phyloP scores from a whole-genome alignment of 495 filamentous ascomycete species.

The Diplogelasinospora grovesii region DNA sequence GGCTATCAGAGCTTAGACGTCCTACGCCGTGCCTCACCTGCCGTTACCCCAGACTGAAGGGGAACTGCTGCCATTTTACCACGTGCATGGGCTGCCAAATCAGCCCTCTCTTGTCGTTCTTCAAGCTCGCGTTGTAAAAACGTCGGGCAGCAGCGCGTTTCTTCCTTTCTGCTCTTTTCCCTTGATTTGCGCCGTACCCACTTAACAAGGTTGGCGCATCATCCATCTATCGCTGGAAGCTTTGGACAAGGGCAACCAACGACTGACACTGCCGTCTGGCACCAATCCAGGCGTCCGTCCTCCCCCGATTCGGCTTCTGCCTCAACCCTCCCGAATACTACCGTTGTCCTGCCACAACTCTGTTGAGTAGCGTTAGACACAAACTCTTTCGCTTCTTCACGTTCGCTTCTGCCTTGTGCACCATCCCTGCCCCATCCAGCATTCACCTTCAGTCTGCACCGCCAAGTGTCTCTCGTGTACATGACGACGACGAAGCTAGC shows the following conservation, averaged over 20 bases:
- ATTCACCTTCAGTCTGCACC: slow-evolving; percentile 3
- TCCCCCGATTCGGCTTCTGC: slow-evolving; percentile 4
- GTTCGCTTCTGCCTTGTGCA: slow-evolving; percentile 9
- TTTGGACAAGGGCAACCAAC: too few relatives aligned
- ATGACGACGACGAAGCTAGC: slow-evolving; percentile 40
- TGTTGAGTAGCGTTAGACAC: too few relatives aligned
- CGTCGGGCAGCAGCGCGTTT: too few relatives aligned
- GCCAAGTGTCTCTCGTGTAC: slow-evolving; percentile 28
- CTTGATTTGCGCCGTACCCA: slow-evolving; percentile 6
- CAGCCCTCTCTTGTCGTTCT: slow-evolving; percentile 1
- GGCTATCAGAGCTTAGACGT: slow-evolving; percentile 7
- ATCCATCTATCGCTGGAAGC: slow-evolving; percentile 12
- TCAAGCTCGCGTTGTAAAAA: too few relatives aligned
- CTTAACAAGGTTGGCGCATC: too few relatives aligned
- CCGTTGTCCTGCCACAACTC: slow-evolving; percentile 20
- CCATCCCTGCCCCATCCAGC: slow-evolving; percentile 5
- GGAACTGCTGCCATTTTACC: slow-evolving; percentile 7
- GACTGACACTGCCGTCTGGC: too few relatives aligned
- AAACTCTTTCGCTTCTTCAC: too few relatives aligned
- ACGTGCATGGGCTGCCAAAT: not conserved
- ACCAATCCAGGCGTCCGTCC: not conserved
- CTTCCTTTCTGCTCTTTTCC: too few relatives aligned
- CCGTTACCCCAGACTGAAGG: slow-evolving; percentile 11
- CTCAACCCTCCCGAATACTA: slow-evolving; percentile 28
- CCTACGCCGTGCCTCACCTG: slow-evolving; percentile 4